Percentiles rank a stretch among this genome's conserved stretches.
phyloP scores from a whole-genome alignment of 495 filamentous ascomycete species.

The Neurospora pannonica region DNA sequence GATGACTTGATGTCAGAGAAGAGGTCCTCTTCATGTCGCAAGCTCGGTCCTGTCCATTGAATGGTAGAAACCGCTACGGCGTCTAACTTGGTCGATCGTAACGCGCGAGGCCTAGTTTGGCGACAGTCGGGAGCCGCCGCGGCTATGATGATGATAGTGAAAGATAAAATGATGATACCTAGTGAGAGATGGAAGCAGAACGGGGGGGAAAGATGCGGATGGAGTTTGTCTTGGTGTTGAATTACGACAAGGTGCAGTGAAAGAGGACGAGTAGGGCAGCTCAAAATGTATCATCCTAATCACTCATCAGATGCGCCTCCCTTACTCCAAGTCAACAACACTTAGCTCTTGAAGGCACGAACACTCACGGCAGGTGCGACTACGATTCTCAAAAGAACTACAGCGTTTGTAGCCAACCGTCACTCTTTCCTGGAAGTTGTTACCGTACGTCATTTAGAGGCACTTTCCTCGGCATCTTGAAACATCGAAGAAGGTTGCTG shows the following conservation, averaged over 20 bases:
- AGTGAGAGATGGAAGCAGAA: neutral
- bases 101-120: neutral
- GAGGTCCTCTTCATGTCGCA: constrained; percentile 20
- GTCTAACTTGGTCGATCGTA: neutral
- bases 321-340: neutral
- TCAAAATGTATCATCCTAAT: neutral
- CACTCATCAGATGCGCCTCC: neutral
- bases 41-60: constrained; percentile 11
- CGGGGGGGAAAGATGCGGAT: neutral
- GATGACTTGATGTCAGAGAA: constrained; percentile 7
- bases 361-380: neutral
- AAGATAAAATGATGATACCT: neutral
- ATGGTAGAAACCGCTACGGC: neutral
- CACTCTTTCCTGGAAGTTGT: neutral
- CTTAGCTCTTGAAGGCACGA: neutral
- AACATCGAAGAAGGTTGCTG: neutral
- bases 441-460: neutral
- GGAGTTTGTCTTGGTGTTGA: neutral
- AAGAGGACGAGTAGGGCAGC: neutral
- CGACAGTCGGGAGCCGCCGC: neutral
- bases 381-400: neutral
- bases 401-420: neutral
- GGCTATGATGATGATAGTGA: neutral
- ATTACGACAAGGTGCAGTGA: neutral
- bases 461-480: neutral